Percentiles rank a stretch among this genome's conserved stretches.
These are phyloP conservation scores for Aurantiochytrium sp. DNA, from an alignment of 108 stramenopile genomes.

Conservation along the genomic window DNA sequence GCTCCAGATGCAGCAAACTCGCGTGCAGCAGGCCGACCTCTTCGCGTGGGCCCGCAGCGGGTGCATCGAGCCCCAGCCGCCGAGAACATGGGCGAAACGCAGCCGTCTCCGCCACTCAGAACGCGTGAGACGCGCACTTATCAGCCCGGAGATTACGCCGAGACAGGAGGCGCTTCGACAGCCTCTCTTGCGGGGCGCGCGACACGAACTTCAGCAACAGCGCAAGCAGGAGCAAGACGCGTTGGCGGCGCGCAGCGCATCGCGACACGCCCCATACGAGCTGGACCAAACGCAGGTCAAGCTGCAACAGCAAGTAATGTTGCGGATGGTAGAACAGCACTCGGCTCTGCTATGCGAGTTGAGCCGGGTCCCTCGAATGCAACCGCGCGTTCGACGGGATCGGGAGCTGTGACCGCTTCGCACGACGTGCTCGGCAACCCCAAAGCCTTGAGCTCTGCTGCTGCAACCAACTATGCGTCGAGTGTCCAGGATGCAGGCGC, in stretches of 20 bases:
- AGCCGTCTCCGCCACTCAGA: neutral
- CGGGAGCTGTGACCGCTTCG: too few species aligned
- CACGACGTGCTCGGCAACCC: too few species aligned
- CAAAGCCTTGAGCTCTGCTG: too few species aligned
- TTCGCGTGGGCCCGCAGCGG: neutral
- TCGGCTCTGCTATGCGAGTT: neutral
- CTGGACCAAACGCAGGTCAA: neutral
- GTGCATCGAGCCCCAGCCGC: neutral
- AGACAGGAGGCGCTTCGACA: neutral
- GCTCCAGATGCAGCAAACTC: neutral
- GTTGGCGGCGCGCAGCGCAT: neutral
- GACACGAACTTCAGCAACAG: too few species aligned
- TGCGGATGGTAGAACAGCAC: neutral
- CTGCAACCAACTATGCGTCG: too few species aligned
- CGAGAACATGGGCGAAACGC: neutral
- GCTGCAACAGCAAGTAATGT: neutral
- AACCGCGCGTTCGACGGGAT: too few species aligned
- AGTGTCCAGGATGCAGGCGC: too few species aligned
- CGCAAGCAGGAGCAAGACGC: neutral
- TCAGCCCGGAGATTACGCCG: neutral
- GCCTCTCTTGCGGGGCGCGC: neutral
- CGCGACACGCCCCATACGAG: neutral
- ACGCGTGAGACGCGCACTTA: neutral
- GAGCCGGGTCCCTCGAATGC: too few species aligned
- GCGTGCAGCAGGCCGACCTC: neutral